phyloP scores from a whole-genome alignment of 495 filamentous ascomycete species.

The Rhypophila decipiens region DNA sequence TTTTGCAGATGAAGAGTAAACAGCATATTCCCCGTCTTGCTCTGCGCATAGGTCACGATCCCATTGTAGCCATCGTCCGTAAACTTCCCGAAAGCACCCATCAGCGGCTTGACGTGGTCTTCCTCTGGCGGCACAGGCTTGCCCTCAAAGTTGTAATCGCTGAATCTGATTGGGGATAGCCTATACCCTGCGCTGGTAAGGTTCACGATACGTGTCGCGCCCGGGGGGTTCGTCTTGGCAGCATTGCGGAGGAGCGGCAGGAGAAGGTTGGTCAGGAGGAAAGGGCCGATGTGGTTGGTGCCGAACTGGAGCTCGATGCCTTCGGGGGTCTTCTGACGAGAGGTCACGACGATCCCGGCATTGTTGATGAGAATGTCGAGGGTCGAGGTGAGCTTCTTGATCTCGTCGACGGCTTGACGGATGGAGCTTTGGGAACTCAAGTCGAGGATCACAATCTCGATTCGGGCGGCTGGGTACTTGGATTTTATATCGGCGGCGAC shows the following conservation, averaged over 20 bases:
- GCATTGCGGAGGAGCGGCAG: conserved; percentile 39
- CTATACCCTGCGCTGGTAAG: conserved; percentile 45
- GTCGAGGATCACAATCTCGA: conserved; percentile 38
- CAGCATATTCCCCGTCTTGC: conserved; percentile 58
- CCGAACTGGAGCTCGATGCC: conserved; percentile 53
- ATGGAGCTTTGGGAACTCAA: conserved; percentile 40
- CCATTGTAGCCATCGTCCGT: conserved; percentile 47
- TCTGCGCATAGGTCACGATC: conserved; percentile 49
- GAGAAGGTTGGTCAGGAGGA: conserved; percentile 52
- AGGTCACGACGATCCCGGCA: conserved; percentile 36
- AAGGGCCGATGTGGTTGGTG: conserved; percentile 55
- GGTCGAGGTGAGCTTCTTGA: conserved; percentile 30
- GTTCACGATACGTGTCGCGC: conserved; percentile 37
- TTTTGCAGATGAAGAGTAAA: conserved; percentile 45
- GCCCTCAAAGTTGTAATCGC: conserved; percentile 50
- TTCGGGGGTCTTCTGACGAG: conserved; percentile 28
- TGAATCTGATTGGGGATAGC: conserved; percentile 46
- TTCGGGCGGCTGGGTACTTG: conserved; percentile 25
- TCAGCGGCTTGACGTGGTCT: conserved; percentile 23
- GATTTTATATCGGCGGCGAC: conserved; percentile 35
- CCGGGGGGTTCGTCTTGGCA: conserved; percentile 21
- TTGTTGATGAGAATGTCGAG: conserved; percentile 55
- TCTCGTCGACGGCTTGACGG: conserved; percentile 34
- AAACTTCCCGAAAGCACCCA: conserved; percentile 24
- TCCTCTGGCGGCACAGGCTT: conserved; percentile 33